Evolutionary conservation across 345 rosid genomes (phyloP).

Genomic region (Citrus glauca): DNA sequence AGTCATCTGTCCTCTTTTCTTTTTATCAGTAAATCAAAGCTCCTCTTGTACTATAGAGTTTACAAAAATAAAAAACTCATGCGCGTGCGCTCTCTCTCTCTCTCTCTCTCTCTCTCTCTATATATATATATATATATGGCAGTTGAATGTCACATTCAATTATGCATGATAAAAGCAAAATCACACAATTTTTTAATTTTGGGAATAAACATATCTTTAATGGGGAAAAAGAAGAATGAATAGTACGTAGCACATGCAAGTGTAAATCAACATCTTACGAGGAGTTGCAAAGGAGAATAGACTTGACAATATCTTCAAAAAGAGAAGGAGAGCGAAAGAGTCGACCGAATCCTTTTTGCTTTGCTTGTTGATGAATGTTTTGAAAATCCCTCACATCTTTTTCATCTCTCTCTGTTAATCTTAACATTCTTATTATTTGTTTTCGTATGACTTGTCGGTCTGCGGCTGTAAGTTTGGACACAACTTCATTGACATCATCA

Average conservation of each 20-base stretch:
- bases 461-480: not conserved
- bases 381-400: conserved; percentile 33
- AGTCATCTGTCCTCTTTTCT: no score
- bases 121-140: no score
- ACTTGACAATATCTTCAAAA: conserved; percentile 53
- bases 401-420: conserved; percentile 34
- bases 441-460: conserved; percentile 23
- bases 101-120: no score
- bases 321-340: conserved; percentile 48
- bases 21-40: no score
- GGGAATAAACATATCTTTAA: no score
- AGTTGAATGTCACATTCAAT: no score
- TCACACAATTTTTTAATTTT: no score
- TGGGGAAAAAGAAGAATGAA: no score
- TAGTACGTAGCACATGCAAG: not conserved
- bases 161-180: no score
- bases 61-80: no score
- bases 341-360: conserved; percentile 33
- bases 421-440: conserved; percentile 48
- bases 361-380: conserved; percentile 29
- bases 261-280: conserved; percentile 10
- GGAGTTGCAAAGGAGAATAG: conserved; percentile 44
- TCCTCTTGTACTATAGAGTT: no score
- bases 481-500: not conserved
- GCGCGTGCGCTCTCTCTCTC: no score